Evolutionary conservation across 495 filamentous ascomycete species (phyloP), one percentile per base, ranked within the genome.

Genomic region (Aspergillus campestris): DNA sequence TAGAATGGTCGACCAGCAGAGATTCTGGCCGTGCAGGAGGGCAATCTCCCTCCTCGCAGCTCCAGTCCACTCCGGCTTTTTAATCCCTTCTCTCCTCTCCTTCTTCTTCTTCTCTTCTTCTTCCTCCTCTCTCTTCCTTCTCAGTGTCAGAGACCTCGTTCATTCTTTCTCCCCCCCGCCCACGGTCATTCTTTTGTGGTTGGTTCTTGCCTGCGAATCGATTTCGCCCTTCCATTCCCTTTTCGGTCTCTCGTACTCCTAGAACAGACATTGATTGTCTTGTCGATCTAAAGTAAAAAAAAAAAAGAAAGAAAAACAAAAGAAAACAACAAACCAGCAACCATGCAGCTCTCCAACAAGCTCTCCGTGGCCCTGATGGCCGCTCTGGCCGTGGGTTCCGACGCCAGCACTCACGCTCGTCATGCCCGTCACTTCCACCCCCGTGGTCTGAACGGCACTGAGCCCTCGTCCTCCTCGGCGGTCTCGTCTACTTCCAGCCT

Each of bases 291-390:
- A 8, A 10, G 35, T 13, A 14, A 51, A 27, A 27, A 50, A 44
- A 27, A 34, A 33, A 11, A 7, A 41, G 13, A n/a, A 11, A 41
- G 29, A 28, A 24, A 40, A 27, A 40, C 11, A 8, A 11, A 36
- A 27, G 41, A 13, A 30, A 50, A 37, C 38, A 28, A 46, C 13
- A 6, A 41, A 30, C 29, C 1, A n/a, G 5, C 10, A 13, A 24
- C 39, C 39, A 71, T 71, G 67, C 61, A 62, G 40, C 52, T 66
- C 47, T 62, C 70, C 56, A 62, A 62, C 64, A 78, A 71, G 53
- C 44, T 78, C 47, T 61, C 73, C 38, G 38, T 77, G 38, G 70
- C 61, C 47, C 60, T 74, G 33, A 52, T 77, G 47, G 71, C 67
- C 31, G 70, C 69, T 40, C 61, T 78, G 51, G 74, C 71, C 44